Percentiles rank a stretch among this genome's conserved stretches.
These are phyloP conservation scores for Calvatia gigantea DNA, from an alignment of 768 basidiomycete genomes.

Conservation along the genomic window DNA sequence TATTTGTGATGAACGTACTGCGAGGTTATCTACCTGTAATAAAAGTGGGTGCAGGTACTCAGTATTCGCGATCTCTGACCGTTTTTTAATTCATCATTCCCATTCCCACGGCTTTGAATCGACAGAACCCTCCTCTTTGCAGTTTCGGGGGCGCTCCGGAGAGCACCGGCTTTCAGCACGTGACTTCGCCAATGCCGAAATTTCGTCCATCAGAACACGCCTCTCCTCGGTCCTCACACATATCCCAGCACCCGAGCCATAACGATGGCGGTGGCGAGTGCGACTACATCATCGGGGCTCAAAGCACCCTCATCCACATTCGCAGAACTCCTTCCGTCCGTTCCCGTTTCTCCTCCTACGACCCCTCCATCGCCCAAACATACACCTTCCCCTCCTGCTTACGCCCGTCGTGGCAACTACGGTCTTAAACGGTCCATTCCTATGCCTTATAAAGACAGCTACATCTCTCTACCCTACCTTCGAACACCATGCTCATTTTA, in stretches of 20 bases:
- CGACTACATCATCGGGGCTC: slow-evolving; percentile 16
- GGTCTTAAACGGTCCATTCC: slow-evolving; percentile 83
- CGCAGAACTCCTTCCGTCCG: slow-evolving; percentile 70
- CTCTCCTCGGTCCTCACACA: too few species aligned
- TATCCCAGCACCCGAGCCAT: slow-evolving; percentile 10
- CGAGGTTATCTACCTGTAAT: too few species aligned
- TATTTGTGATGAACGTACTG: too few species aligned
- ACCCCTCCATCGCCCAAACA: slow-evolving; percentile 73
- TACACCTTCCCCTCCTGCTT: slow-evolving; percentile 68
- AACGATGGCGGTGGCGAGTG: slow-evolving; percentile 21
- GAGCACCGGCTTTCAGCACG: slow-evolving; percentile 4
- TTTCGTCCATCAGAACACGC: slow-evolving; percentile 5
- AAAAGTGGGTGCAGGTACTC: too few species aligned
- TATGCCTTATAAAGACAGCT: slow-evolving; percentile 57
- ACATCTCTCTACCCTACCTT: slow-evolving; percentile 63
- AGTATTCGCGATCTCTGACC: too few species aligned
- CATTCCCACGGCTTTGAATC: too few species aligned
- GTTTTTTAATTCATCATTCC: too few species aligned
- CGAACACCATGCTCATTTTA: slow-evolving; percentile 72
- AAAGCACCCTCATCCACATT: slow-evolving; percentile 61
- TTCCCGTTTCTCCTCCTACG: slow-evolving; percentile 79
- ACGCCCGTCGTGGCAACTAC: slow-evolving; percentile 77
- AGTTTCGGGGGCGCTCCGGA: too few species aligned
- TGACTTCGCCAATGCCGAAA: neutral
- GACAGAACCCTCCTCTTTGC: too few species aligned